Conservation (phyloP, 2,329 filamentous ascomycete genomes). For the Ceratocystis cacaofunesta region DNA sequence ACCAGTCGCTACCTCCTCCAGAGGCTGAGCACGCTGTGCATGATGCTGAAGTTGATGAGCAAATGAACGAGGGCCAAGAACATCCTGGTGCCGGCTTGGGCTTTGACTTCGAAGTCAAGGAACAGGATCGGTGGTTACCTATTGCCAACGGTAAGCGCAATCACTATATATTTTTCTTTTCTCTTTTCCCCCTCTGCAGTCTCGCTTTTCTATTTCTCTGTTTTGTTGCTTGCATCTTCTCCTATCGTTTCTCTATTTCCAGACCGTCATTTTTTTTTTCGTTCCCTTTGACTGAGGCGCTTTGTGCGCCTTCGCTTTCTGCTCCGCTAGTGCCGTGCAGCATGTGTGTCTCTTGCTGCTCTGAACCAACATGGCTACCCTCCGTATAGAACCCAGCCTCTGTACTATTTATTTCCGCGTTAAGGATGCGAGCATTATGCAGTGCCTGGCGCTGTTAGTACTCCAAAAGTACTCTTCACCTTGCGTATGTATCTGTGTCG, state of each 20-base stretch:
- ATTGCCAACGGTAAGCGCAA: constrained; percentile 95
- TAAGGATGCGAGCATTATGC: not conserved
- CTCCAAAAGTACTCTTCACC: not conserved
- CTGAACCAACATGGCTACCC: not conserved
- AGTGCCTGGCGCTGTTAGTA: not conserved
- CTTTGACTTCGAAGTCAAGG: constrained; percentile 97
- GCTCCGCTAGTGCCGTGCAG: not conserved
- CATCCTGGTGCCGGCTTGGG: constrained; percentile 59
- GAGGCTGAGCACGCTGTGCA: constrained; percentile 87
- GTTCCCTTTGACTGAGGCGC: not conserved
- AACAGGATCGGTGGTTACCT: constrained; percentile 97
- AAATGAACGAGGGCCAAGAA: constrained; percentile 78
- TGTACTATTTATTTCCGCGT: not conserved
- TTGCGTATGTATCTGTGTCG: not conserved
- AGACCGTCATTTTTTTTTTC: not conserved
- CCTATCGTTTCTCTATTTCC: constrained; percentile 19
- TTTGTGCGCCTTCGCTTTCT: not conserved
- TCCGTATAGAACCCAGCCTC: not conserved
- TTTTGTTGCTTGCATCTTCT: constrained; percentile 19
- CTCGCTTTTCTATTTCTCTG: constrained; percentile 16
- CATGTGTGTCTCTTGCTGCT: not conserved
- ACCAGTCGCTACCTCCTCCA: constrained; percentile 39
- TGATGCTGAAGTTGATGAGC: constrained; percentile 71
- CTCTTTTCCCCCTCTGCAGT: too few relatives aligned
- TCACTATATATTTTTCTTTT: too few relatives aligned